phyloP scores from a whole-genome alignment of 2,329 filamentous ascomycete genomes.

The Aspergillus puulaauensis region DNA sequence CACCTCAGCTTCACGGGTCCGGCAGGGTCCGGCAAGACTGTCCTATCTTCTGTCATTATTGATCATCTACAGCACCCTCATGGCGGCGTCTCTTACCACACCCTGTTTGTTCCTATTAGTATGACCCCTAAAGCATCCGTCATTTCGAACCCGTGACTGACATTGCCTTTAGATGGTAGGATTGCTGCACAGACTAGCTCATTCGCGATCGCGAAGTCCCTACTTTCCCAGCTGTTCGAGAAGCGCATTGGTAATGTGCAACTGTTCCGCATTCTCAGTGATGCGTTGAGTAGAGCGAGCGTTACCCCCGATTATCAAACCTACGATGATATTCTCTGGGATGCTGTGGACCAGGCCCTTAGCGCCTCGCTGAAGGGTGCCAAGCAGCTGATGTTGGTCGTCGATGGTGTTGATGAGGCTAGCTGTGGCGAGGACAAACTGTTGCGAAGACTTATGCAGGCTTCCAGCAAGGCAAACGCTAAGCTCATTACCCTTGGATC shows the following conservation, averaged over 20 bases:
- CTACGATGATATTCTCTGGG: conserved; percentile 40
- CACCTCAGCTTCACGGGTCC: conserved; percentile 46
- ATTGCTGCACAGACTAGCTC: conserved; percentile 32
- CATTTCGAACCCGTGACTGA: not conserved
- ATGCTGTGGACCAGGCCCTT: conserved; percentile 31
- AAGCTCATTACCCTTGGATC: conserved; percentile 34
- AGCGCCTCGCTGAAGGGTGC: conserved; percentile 26
- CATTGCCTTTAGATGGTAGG: conserved; percentile 24
- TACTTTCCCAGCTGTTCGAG: conserved; percentile 39
- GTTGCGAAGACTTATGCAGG: conserved; percentile 27
- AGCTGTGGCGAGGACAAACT: conserved; percentile 29
- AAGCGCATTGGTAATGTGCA: conserved; percentile 41
- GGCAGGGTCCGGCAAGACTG: conserved; percentile 40
- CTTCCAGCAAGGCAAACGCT: conserved; percentile 23
- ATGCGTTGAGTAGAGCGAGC: conserved; percentile 30
- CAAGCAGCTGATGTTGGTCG: conserved; percentile 38
- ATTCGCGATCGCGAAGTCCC: conserved; percentile 33
- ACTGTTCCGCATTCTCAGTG: conserved; percentile 35
- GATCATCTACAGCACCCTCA: conserved; percentile 41
- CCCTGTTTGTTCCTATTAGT: conserved; percentile 40
- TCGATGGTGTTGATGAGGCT: conserved; percentile 41
- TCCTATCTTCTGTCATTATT: conserved; percentile 39
- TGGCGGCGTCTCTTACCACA: conserved; percentile 33
- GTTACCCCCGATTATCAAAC: conserved; percentile 23
- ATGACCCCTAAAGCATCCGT: not conserved